These are phyloP conservation scores for Dioscorea zingiberensis DNA, from an alignment of 106 monocot species.

Conservation along the genomic window DNA sequence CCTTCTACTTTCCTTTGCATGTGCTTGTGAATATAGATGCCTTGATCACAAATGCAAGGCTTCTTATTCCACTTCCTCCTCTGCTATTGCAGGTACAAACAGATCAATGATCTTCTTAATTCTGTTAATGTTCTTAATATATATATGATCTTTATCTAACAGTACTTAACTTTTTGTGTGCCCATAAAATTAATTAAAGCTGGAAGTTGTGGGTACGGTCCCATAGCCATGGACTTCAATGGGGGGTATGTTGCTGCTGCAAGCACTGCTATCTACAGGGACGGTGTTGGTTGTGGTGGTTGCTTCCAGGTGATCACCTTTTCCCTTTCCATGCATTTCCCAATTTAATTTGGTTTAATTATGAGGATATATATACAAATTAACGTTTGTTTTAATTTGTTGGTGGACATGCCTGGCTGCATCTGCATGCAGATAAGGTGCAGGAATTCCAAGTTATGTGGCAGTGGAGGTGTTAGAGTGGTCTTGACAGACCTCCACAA, in stretches of 20 bases:
- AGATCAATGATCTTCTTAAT: background rate
- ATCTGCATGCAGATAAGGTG: constrained; percentile 83
- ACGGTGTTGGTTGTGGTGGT: constrained; percentile 64
- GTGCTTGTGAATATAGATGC: constrained; percentile 76
- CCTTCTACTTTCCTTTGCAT: constrained; percentile 18
- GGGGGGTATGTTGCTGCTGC: constrained; percentile 52
- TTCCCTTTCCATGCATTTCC: background rate
- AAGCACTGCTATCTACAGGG: constrained; percentile 41
- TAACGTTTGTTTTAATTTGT: no score
- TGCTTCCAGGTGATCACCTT: constrained; percentile 52
- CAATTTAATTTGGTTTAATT: background rate
- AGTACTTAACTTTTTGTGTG: background rate
- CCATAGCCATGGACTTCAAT: constrained; percentile 36
- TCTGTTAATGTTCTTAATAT: background rate
- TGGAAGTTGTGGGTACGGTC: constrained; percentile 81
- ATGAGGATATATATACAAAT: background rate
- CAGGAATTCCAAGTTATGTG: constrained; percentile 50
- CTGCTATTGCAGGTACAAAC: constrained; percentile 37
- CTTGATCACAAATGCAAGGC: constrained; percentile 63
- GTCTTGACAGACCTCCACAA: constrained; percentile 50
- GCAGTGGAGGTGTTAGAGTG: constrained; percentile 43
- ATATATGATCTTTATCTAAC: background rate
- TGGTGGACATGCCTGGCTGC: no score
- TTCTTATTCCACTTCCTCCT: constrained; percentile 41
- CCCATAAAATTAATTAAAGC: no score